Conservation (phyloP, 352 stramenopile genomes). For the Pythium aquatile region DNA sequence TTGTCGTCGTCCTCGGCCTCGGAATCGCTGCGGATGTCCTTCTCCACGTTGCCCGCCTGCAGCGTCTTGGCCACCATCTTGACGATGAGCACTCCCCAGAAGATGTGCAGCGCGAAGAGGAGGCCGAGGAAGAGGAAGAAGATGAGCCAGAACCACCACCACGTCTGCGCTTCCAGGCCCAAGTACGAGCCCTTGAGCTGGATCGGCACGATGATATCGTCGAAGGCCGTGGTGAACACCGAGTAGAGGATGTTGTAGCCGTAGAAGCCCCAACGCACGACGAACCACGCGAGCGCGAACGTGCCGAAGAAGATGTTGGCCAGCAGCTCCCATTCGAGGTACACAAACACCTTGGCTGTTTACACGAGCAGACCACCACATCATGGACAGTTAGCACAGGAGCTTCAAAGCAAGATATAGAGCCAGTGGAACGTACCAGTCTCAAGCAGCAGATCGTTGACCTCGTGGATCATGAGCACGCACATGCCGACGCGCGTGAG, state of each 20-base stretch:
- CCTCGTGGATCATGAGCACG: slow-evolving; percentile 82
- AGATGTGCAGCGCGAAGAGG: slow-evolving; percentile 66
- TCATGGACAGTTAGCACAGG: neutral
- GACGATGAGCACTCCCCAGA: slow-evolving; percentile 76
- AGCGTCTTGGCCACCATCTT: slow-evolving; percentile 73
- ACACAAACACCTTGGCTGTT: slow-evolving; percentile 77
- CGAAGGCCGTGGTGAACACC: slow-evolving; percentile 49
- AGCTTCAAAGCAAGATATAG: neutral
- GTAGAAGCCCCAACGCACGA: slow-evolving; percentile 71
- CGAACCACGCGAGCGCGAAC: slow-evolving; percentile 72
- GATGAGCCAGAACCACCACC: slow-evolving; percentile 55
- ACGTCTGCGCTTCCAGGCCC: slow-evolving; percentile 39
- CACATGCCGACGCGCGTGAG: slow-evolving; percentile 69
- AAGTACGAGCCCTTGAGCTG: slow-evolving; percentile 37
- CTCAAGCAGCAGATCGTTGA: slow-evolving; percentile 76
- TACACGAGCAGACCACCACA: slow-evolving; percentile 11
- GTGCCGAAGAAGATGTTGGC: slow-evolving; percentile 69
- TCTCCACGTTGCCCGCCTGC: slow-evolving; percentile 65
- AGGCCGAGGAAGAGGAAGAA: slow-evolving; percentile 61
- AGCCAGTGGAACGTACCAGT: slow-evolving; percentile 30
- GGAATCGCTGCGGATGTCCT: slow-evolving; percentile 81
- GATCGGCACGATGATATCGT: slow-evolving; percentile 51
- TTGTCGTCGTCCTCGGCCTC: slow-evolving; percentile 56
- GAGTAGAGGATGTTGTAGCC: slow-evolving; percentile 74
- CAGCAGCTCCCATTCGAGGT: slow-evolving; percentile 61